Base-by-base conservation (phyloP, 371 early-diverging fungal genomes). In the Dichotomocladium elegans region DNA sequence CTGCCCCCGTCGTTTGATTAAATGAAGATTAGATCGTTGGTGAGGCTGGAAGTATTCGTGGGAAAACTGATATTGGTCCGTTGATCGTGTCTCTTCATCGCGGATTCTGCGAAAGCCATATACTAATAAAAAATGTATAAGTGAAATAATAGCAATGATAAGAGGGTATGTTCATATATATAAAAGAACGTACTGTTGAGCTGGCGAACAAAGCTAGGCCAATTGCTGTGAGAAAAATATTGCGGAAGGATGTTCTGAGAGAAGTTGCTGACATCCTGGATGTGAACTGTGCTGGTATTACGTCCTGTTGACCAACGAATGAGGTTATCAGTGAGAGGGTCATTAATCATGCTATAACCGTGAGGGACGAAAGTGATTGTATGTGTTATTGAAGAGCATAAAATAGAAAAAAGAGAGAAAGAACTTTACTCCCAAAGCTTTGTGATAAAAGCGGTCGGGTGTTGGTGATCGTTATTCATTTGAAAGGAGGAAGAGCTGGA, bases 161-260 rank as follows among this genome's bases (percentile, higher is more conserved):
- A 11, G 17, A 11, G 3, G 6, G 1, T 2, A 11, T 35, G 34
- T 35, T 37, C 21, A 9, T 21, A 37, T 37, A 37, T 17, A 35
- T 11, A 22, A 8, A 19, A 14, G 22, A 15, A 43, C 53, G 41
- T 30, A 52, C 53, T 52, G 34, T 52, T 52, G 12, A 52, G 43
- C 14, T 52, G 53, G 34, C 53, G 53, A 4, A 52, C 53, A 52
- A 52, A 52, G 34, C 53, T 52, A 4, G 53, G 41, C 41, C 44
- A 52, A 10, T 52, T 52, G 42, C 31, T 41, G 27, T 52, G 53
- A 22, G 28, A 21, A 43, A 52, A 52, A 28, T 52, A 52, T 11
- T 41, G 53, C 26, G 53, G 53, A 29, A 52, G 43, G 19, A 52
- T 33, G 19, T 21, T 17, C 19, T 37, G n/a, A 2, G 53, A 19